Percentiles rank a stretch among this genome's conserved stretches.
Evolutionary conservation across 768 basidiomycete genomes (phyloP).

Genomic region (Boletus edulis): DNA sequence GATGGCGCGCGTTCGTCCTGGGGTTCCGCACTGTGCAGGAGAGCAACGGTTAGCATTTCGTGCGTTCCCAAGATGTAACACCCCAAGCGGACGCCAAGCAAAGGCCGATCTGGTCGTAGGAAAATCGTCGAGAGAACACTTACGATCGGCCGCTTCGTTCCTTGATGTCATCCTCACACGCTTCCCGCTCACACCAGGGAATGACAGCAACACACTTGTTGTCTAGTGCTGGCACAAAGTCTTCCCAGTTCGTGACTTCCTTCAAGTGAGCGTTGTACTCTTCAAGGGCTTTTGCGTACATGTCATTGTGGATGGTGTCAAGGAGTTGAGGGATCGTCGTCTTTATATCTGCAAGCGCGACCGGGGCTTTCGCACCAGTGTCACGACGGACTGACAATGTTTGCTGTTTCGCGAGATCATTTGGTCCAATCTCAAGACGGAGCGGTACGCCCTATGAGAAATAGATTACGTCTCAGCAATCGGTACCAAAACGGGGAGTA

Average conservation of each 20-base stretch:
- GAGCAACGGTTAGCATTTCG: background rate
- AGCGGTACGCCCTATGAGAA: constrained; percentile 82
- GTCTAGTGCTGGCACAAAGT: constrained; percentile 89
- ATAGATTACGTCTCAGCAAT: background rate
- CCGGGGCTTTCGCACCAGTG: constrained; percentile 57
- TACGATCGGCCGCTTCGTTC: constrained; percentile 85
- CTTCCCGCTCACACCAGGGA: constrained; percentile 94
- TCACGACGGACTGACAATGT: constrained; percentile 83
- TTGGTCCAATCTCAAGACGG: constrained; percentile 95
- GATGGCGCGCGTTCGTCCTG: constrained; percentile 95
- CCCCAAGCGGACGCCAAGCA: background rate
- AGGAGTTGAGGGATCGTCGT: constrained; percentile 62
- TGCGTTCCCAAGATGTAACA: background rate
- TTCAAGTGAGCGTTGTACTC: constrained; percentile 70
- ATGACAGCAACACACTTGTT: constrained; percentile 83
- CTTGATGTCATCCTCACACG: constrained; percentile 98
- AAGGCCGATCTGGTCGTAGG: background rate
- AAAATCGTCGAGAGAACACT: constrained; percentile 15
- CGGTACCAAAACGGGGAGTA: background rate
- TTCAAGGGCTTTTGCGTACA: constrained; percentile 78
- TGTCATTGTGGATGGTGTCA: constrained; percentile 83
- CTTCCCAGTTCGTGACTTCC: constrained; percentile 83
- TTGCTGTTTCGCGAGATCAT: constrained; percentile 81
- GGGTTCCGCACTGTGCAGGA: constrained; percentile 62
- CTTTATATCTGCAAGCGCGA: constrained; percentile 49